Evolutionary conservation across 169 alveolate species (phyloP).

Genomic region (Perkinsus marinus): DNA sequence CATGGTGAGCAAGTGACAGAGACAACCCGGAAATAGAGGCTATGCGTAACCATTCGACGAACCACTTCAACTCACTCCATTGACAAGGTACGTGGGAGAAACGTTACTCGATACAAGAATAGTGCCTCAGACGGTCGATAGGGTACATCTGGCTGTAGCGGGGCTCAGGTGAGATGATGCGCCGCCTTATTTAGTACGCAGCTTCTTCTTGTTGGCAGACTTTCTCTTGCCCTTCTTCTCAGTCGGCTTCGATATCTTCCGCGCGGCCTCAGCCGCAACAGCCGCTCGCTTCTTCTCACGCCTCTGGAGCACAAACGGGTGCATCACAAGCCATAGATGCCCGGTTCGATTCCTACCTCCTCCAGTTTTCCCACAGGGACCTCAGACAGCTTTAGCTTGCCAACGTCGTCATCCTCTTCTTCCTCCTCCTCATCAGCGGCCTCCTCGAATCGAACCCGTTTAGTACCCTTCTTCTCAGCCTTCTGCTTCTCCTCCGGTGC

Average conservation of each 20-base stretch:
- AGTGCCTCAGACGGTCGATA: neutral
- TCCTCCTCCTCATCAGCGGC: neutral
- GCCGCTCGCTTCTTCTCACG: neutral
- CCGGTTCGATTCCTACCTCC: neutral
- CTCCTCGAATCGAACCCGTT: neutral
- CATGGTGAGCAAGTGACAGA: neutral
- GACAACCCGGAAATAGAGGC: neutral
- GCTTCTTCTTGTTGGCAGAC: neutral
- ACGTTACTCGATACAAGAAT: neutral
- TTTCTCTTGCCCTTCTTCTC: neutral
- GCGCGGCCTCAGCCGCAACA: neutral
- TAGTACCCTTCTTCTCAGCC: neutral
- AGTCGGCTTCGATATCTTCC: neutral
- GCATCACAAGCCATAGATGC: neutral
- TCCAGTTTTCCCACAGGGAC: neutral
- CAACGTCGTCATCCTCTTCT: neutral
- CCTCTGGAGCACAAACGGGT: neutral
- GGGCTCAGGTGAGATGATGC: neutral
- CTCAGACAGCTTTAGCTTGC: neutral
- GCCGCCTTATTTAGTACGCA: neutral
- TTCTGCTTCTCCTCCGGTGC: neutral
- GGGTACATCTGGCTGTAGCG: neutral
- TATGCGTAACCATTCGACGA: neutral
- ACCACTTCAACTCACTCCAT: neutral
- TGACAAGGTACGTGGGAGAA: neutral